These are phyloP conservation scores for Pseudonitzschia multistriata DNA, from an alignment of 108 stramenopile genomes.

Conservation along the genomic window DNA sequence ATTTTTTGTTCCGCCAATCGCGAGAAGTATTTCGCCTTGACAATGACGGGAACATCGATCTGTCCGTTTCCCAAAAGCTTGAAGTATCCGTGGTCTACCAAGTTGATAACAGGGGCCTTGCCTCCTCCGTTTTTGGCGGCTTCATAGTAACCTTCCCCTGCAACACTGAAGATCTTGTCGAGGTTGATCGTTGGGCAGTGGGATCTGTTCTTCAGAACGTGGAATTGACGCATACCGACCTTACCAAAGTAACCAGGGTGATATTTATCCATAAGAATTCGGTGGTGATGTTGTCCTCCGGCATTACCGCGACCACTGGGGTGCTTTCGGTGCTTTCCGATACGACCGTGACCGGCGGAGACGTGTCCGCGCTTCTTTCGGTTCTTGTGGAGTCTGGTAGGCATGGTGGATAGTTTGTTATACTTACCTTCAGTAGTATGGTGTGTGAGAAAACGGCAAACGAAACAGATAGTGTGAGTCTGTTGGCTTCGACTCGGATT, in stretches of 20 bases:
- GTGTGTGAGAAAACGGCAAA: neutral
- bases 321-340: conserved; percentile 99
- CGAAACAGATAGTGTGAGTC: neutral
- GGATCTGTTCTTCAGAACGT: conserved; percentile 88
- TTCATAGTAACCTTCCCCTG: conserved; percentile 95
- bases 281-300: conserved; percentile 99
- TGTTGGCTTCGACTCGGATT: neutral
- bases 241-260: conserved; percentile 99
- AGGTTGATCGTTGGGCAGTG: conserved; percentile 96
- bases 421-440: conserved; percentile 5
- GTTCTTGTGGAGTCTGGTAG: conserved; percentile 92
- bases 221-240: conserved; percentile 99
- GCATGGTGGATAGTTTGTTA: conserved; percentile 59
- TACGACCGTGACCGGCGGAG: conserved; percentile 97
- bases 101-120: conserved; percentile 99
- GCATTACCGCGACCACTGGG: conserved; percentile 99
- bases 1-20: conserved; percentile 99
- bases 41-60: conserved; percentile 96
- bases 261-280: conserved; percentile 97
- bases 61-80: conserved; percentile 99
- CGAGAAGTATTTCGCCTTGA: conserved; percentile 99
- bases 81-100: conserved; percentile 94
- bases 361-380: conserved; percentile 99
- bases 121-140: conserved; percentile 92
- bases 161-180: conserved; percentile 97